phyloP scores from a whole-genome alignment of 1,139 yeast genomes.

The Hyphopichia wangnamkhiaoensis region DNA sequence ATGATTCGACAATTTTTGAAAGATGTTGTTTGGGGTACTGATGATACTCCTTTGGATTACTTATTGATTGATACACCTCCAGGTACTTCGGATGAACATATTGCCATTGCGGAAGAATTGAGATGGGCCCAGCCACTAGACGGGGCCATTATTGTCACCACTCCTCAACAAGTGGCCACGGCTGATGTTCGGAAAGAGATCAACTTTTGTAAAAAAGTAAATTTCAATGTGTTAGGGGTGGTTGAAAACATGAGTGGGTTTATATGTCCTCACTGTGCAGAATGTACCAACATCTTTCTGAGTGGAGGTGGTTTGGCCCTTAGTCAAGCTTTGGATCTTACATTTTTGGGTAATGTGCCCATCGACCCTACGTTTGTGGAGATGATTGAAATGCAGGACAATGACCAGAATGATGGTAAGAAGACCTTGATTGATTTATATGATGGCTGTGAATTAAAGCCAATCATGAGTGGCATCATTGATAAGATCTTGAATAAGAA shows the following conservation, averaged over 20 bases:
- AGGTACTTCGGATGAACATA: slow-evolving; percentile 97
- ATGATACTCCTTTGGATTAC: slow-evolving; percentile 60
- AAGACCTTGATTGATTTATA: slow-evolving; percentile 37
- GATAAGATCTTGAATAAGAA: slow-evolving; percentile 42
- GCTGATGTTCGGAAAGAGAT: slow-evolving; percentile 54
- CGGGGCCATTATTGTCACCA: slow-evolving; percentile 51
- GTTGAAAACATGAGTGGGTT: slow-evolving; percentile 53
- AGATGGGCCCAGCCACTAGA: slow-evolving; percentile 51
- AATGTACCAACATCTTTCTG: slow-evolving; percentile 87
- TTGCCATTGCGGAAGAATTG: slow-evolving; percentile 91
- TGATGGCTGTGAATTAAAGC: slow-evolving; percentile 37
- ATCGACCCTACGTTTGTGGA: slow-evolving; percentile 91
- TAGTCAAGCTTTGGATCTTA: slow-evolving; percentile 60
- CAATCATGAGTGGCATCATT: slow-evolving; percentile 55
- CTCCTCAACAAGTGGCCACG: slow-evolving; percentile 57
- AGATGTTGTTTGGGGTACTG: slow-evolving; percentile 87
- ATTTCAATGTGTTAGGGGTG: slow-evolving; percentile 43
- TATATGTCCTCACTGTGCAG: slow-evolving; percentile 76
- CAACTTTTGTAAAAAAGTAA: slow-evolving; percentile 48
- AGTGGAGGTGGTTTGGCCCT: slow-evolving; percentile 88
- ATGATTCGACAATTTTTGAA: slow-evolving; percentile 92
- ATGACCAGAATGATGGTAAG: slow-evolving; percentile 15
- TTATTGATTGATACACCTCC: slow-evolving; percentile 96
- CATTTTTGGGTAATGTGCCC: slow-evolving; percentile 84
- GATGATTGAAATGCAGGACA: slow-evolving; percentile 64